phyloP scores from a whole-genome alignment of 345 rosid genomes.

The Populus deltoides region DNA sequence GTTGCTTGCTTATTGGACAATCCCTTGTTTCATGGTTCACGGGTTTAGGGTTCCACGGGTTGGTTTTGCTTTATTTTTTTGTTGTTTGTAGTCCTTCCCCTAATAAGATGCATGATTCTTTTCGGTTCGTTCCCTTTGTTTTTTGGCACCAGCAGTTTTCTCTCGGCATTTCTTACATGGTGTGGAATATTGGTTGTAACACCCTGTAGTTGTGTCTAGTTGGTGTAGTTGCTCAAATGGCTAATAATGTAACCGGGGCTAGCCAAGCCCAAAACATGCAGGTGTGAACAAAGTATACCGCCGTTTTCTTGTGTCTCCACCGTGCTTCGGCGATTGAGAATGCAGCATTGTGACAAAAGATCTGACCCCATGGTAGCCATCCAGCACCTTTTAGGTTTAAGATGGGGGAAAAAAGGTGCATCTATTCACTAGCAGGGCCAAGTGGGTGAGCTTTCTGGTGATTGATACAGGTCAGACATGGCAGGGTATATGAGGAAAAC shows the following conservation, averaged over 20 bases:
- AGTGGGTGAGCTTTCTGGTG: constrained; percentile 5
- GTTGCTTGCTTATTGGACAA: not conserved
- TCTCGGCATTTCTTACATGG: not conserved
- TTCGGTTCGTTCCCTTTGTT: no score
- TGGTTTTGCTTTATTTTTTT: not conserved
- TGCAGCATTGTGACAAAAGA: no score
- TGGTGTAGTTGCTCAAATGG: not conserved
- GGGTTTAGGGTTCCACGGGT: not conserved
- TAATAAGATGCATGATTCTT: no score
- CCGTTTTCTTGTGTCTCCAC: no score
- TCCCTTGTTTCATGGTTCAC: not conserved
- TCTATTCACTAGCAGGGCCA: not conserved
- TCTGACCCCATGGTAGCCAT: no score
- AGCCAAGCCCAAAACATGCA: not conserved
- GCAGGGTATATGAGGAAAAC: constrained; percentile 14
- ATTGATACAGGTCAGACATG: constrained; percentile 10
- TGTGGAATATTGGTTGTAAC: no score
- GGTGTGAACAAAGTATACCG: no score
- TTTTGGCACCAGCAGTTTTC: no score
- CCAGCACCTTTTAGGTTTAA: no score
- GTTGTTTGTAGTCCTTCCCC: not conserved
- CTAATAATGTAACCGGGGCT: not conserved
- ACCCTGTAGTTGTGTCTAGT: not conserved
- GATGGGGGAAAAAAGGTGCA: constrained; percentile 1
- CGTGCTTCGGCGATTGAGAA: no score